Percentiles rank a stretch among this genome's conserved stretches.
These are phyloP conservation scores for Clonostachys rhizophaga DNA, from an alignment of 2,329 filamentous ascomycete species.

Conservation along the genomic window DNA sequence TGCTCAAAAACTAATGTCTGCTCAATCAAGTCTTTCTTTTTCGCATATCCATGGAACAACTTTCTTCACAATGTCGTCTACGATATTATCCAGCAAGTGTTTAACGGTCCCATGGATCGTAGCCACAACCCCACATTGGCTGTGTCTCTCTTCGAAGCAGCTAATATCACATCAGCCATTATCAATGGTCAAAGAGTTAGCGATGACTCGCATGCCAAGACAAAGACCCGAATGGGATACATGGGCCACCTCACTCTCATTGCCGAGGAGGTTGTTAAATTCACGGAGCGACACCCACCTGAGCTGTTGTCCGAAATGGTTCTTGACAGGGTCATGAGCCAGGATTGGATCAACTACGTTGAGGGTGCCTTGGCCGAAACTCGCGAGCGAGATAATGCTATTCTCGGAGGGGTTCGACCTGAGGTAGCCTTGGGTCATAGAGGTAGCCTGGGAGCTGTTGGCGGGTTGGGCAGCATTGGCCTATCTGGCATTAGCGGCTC, in stretches of 20 bases:
- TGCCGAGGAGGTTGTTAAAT: conserved; percentile 97
- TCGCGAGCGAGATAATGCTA: conserved; percentile 94
- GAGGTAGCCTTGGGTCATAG: conserved; percentile 83
- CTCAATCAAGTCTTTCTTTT: conserved; percentile 78
- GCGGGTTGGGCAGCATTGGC: conserved; percentile 41
- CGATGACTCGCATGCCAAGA: conserved; percentile 78
- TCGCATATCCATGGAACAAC: conserved; percentile 98
- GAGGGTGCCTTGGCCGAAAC: conserved; percentile 92
- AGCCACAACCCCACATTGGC: conserved; percentile 88
- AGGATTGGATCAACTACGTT: conserved; percentile 91
- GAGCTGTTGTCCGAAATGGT: conserved; percentile 82
- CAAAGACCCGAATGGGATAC: conserved; percentile 89
- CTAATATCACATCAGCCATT: conserved; percentile 85
- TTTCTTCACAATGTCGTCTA: conserved; percentile 99
- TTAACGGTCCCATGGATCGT: conserved; percentile 96
- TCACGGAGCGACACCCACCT: conserved; percentile 88
- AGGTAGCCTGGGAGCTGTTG: conserved; percentile 48
- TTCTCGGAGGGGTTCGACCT: conserved; percentile 88
- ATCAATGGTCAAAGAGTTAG: conserved; percentile 85
- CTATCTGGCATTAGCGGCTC: conserved; percentile 36
- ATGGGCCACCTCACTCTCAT: conserved; percentile 98
- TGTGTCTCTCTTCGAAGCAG: conserved; percentile 87
- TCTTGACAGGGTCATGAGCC: conserved; percentile 82
- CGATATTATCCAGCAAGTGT: conserved; percentile 97
- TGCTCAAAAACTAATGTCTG: conserved; percentile 6